phyloP scores from a whole-genome alignment of 208 protist species.

The Acanthamoeba royreba region DNA sequence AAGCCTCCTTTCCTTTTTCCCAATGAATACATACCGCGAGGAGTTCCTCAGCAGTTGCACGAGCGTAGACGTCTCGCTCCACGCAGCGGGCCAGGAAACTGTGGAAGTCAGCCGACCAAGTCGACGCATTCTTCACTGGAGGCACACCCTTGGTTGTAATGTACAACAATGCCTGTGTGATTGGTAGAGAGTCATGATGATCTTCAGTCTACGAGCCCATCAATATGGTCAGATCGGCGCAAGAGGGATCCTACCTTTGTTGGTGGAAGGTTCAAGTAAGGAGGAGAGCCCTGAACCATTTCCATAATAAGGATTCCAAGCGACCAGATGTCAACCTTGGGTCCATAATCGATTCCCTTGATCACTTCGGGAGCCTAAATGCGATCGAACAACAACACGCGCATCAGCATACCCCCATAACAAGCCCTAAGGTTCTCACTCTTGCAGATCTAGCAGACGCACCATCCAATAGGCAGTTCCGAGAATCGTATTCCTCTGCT shows the following conservation, averaged over 20 bases:
- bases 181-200: background rate
- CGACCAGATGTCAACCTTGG: constrained; percentile 69
- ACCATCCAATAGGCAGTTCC: constrained; percentile 83
- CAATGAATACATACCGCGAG: background rate
- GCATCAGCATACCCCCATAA: background rate
- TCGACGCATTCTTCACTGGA: background rate
- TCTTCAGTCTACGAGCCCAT: background rate
- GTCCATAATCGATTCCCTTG: constrained; percentile 63
- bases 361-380: constrained; percentile 53
- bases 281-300: constrained; percentile 29
- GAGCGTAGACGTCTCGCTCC: background rate
- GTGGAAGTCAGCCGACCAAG: background rate
- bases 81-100: background rate
- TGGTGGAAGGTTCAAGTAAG: constrained; percentile 19
- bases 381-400: background rate
- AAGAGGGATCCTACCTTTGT: background rate
- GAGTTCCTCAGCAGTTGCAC: background rate
- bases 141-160: constrained; percentile 35
- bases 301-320: constrained; percentile 53
- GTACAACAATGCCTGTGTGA: constrained; percentile 10
- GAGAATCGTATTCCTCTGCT: constrained; percentile 76
- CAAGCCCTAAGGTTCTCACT: background rate
- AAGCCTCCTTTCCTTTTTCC: background rate
- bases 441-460: background rate
- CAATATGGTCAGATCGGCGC: background rate